Percentiles rank a stretch among this genome's conserved stretches.
phyloP scores from a whole-genome alignment of 192 early-diverging fungal genomes.

The Helicostylum pulchrum region DNA sequence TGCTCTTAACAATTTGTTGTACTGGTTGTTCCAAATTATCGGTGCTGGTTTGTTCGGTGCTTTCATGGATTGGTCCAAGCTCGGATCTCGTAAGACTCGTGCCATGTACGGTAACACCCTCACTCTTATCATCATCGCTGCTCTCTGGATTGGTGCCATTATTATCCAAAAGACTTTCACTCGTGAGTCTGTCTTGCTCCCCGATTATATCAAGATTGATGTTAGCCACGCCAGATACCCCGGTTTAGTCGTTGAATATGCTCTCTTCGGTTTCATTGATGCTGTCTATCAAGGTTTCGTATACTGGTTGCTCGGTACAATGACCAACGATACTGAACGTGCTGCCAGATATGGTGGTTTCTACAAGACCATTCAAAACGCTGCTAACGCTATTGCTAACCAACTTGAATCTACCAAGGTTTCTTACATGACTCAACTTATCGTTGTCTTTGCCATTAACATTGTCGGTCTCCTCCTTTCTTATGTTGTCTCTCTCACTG shows the following conservation, averaged over 20 bases:
- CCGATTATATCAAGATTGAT: slow-evolving; percentile 23
- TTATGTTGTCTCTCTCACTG: slow-evolving; percentile 23
- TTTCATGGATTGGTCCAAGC: slow-evolving; percentile 59
- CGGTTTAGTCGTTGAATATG: slow-evolving; percentile 66
- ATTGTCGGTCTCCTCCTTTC: slow-evolving; percentile 30
- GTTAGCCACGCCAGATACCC: slow-evolving; percentile 41
- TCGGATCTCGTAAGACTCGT: slow-evolving; percentile 57
- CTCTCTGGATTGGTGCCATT: slow-evolving; percentile 67
- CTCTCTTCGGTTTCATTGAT: slow-evolving; percentile 75
- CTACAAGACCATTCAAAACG: slow-evolving; percentile 90
- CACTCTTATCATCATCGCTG: slow-evolving; percentile 47
- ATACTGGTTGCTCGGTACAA: slow-evolving; percentile 86
- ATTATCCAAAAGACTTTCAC: slow-evolving; percentile 55
- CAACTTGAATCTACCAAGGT: slow-evolving; percentile 58
- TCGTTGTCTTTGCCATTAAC: slow-evolving; percentile 23
- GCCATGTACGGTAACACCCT: slow-evolving; percentile 57
- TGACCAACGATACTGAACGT: slow-evolving; percentile 76
- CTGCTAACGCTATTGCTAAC: slow-evolving; percentile 70
- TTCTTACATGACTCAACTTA: slow-evolving; percentile 46
- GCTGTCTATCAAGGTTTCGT: slow-evolving; percentile 78
- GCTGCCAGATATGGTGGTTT: slow-evolving; percentile 76
- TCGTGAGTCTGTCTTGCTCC: slow-evolving; percentile 20
- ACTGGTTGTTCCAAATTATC: slow-evolving; percentile 75
- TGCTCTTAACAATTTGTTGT: slow-evolving; percentile 69
- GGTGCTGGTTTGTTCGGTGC: slow-evolving; percentile 61